phyloP scores from a whole-genome alignment of 148 eudicot genomes.

The Rhododendron simsii region DNA sequence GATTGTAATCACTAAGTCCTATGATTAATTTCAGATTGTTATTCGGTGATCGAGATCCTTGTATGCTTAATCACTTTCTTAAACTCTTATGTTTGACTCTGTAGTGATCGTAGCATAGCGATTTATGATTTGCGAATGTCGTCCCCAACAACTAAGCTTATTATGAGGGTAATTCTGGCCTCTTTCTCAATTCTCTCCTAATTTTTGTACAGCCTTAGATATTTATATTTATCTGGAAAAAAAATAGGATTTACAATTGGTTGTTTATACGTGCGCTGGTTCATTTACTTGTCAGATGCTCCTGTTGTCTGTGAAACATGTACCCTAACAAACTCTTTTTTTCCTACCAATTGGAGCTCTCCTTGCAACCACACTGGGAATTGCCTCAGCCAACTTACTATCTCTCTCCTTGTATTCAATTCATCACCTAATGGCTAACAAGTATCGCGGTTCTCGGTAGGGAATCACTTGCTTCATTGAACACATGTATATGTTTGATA shows the following conservation, averaged over 20 bases:
- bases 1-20: not conserved
- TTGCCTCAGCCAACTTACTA: not conserved
- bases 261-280: not conserved
- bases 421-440: not conserved
- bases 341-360: not conserved
- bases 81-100: not conserved
- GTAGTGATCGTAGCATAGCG: constrained; percentile 89
- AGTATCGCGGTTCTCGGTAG: not conserved
- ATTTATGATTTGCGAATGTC: constrained; percentile 88
- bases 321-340: not conserved
- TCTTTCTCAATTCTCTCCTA: not conserved
- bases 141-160: constrained; percentile 73
- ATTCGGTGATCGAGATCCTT: not conserved
- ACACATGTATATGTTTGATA: not conserved
- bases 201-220: not conserved
- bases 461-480: not conserved
- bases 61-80: not conserved
- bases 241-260: not conserved
- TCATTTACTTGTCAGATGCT: not conserved
- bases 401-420: not conserved
- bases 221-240: not conserved
- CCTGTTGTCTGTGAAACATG: not conserved
- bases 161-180: constrained; percentile 62
- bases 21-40: not conserved
- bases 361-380: not conserved